These are phyloP conservation scores for Aspergillus brunneoviolaceus DNA, from an alignment of 2,329 filamentous ascomycete species.

Conservation along the genomic window DNA sequence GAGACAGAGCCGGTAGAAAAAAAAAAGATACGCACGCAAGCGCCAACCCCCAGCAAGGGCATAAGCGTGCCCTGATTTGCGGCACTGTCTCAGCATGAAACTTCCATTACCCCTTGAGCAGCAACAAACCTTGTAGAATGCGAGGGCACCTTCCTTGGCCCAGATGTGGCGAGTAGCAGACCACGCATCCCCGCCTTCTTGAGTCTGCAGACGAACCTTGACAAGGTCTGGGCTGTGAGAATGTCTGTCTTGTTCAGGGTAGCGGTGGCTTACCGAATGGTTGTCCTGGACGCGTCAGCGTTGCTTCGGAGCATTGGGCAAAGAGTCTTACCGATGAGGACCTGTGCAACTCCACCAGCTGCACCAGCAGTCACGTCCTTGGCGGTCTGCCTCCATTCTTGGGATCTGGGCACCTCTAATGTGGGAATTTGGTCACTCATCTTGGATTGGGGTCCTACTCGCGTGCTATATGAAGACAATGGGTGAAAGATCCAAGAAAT, in stretches of 20 bases:
- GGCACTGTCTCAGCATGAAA: background rate
- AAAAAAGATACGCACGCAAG: conserved; percentile 61
- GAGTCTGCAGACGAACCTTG: conserved; percentile 91
- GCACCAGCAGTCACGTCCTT: background rate
- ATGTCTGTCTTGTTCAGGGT: too few relatives aligned
- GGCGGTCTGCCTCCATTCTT: background rate
- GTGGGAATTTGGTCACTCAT: background rate
- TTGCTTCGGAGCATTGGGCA: background rate
- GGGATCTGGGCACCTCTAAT: background rate
- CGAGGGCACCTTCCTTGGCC: conserved; percentile 75
- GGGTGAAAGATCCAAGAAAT: background rate
- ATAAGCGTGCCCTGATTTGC: conserved; percentile 75
- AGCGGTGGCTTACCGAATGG: conserved; percentile 1
- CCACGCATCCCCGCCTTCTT: conserved; percentile 70
- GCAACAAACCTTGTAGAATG: conserved; percentile 70
- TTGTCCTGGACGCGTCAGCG: background rate
- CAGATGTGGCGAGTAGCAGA: conserved; percentile 77
- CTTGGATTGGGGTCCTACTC: background rate
- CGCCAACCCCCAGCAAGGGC: conserved; percentile 86
- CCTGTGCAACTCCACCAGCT: background rate
- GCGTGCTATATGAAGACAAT: background rate
- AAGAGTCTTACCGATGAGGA: background rate
- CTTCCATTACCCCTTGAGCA: too few relatives aligned
- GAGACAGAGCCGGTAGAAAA: background rate
- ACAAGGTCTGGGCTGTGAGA: conserved; percentile 65